Evolutionary conservation across 495 filamentous ascomycete genomes (phyloP).

Genomic region (Penicillium paradoxum): DNA sequence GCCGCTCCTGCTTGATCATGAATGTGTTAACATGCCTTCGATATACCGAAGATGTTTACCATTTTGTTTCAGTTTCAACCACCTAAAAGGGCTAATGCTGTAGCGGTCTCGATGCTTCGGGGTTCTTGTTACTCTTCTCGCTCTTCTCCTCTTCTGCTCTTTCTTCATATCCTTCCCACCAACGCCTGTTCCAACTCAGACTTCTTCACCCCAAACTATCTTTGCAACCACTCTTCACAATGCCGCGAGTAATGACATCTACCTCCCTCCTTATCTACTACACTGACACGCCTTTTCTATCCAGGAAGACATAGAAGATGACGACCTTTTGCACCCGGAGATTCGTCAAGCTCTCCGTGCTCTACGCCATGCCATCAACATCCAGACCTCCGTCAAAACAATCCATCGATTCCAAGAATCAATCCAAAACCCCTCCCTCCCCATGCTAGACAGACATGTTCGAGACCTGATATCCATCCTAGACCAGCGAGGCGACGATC

Average conservation of each 20-base stretch:
- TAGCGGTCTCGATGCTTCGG: neutral
- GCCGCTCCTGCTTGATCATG: too few relatives aligned
- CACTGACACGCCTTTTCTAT: neutral
- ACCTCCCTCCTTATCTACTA: neutral
- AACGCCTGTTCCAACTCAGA: neutral
- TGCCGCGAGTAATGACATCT: neutral
- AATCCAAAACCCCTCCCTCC: neutral
- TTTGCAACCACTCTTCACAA: neutral
- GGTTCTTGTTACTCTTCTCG: neutral
- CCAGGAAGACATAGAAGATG: neutral
- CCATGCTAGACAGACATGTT: neutral
- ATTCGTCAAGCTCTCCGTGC: neutral
- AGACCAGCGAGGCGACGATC: neutral
- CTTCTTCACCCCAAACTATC: neutral
- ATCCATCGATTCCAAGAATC: neutral
- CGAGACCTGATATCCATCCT: neutral
- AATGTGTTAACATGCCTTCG: too few relatives aligned
- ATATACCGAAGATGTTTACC: too few relatives aligned
- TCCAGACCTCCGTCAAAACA: neutral
- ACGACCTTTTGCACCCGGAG: neutral
- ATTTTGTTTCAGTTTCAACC: too few relatives aligned
- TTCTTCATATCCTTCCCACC: neutral
- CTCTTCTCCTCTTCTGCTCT: neutral
- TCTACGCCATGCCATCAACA: neutral
- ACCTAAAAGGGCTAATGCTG: neutral